phyloP scores from a whole-genome alignment of 768 basidiomycete genomes.

The Fomitopsis serialis region DNA sequence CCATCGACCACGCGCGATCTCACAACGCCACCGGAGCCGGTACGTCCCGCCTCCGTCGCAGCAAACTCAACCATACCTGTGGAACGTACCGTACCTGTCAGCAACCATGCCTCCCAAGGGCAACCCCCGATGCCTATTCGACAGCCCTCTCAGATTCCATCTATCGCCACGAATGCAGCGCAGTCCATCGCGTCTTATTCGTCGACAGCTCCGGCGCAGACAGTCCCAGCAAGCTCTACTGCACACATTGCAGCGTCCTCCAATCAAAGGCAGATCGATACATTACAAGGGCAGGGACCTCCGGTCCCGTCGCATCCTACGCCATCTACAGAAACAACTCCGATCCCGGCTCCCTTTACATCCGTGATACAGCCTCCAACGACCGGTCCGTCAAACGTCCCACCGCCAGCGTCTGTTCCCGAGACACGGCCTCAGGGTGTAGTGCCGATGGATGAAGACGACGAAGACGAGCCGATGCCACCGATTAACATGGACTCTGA shows the following conservation, averaged over 20 bases:
- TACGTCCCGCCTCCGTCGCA: not conserved
- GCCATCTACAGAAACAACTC: not conserved
- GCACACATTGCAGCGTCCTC: not conserved
- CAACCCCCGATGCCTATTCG: too few species aligned
- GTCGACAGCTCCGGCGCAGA: not conserved
- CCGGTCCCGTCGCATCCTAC: not conserved
- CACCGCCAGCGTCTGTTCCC: not conserved
- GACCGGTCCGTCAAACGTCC: not conserved
- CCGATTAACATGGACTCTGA: slow-evolving; percentile 75
- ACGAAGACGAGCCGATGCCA: slow-evolving; percentile 74
- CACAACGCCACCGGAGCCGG: not conserved
- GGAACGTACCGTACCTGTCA: not conserved
- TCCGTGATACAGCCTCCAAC: not conserved
- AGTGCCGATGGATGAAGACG: slow-evolving; percentile 34
- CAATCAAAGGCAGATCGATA: not conserved
- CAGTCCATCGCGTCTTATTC: not conserved
- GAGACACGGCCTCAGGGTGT: not conserved
- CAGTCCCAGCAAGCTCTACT: not conserved
- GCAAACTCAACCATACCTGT: not conserved
- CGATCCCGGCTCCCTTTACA: not conserved
- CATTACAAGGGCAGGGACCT: not conserved
- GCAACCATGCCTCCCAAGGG: not conserved
- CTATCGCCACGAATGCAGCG: not conserved
- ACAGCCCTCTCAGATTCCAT: not conserved
- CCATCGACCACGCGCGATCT: not conserved